phyloP scores from a whole-genome alignment of 108 stramenopile genomes.

The Skeletonema marinoi region DNA sequence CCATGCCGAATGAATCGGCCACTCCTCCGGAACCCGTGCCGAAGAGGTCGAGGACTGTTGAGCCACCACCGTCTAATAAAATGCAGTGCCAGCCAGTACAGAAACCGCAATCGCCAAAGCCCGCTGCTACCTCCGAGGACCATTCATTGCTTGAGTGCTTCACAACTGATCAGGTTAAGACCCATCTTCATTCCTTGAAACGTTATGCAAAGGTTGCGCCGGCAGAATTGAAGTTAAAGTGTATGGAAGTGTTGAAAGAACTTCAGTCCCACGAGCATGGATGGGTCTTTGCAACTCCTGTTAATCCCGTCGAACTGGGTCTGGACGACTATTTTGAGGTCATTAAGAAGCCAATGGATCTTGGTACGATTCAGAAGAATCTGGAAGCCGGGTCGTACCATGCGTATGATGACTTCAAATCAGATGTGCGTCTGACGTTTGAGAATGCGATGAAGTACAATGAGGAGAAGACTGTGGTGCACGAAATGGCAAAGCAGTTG shows the following conservation, averaged over 20 bases:
- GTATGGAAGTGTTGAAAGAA: slow-evolving; percentile 81
- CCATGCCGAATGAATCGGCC: slow-evolving; percentile 14
- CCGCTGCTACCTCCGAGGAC: slow-evolving; percentile 64
- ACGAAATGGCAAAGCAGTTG: slow-evolving; percentile 92
- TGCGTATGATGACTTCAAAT: slow-evolving; percentile 79
- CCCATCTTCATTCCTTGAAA: slow-evolving; percentile 89
- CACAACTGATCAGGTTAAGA: slow-evolving; percentile 85
- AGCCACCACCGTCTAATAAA: background rate
- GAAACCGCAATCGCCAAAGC: slow-evolving; percentile 16
- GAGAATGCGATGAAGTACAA: slow-evolving; percentile 98
- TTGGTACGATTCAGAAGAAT: slow-evolving; percentile 89
- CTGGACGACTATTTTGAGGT: slow-evolving; percentile 92
- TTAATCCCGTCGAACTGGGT: slow-evolving; percentile 91
- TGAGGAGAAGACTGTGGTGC: slow-evolving; percentile 85
- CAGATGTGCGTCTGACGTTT: slow-evolving; percentile 91
- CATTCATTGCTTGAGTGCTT: slow-evolving; percentile 91
- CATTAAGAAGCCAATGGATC: slow-evolving; percentile 97
- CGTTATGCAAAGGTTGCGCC: slow-evolving; percentile 67
- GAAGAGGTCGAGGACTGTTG: slow-evolving; percentile 6
- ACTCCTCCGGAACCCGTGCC: background rate
- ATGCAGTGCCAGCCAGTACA: background rate
- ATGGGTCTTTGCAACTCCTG: slow-evolving; percentile 93
- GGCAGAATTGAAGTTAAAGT: slow-evolving; percentile 76
- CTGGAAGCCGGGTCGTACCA: slow-evolving; percentile 86
- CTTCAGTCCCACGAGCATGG: slow-evolving; percentile 87